Base-by-base conservation (phyloP, 73 alveolate species). In the Breviolum minutum region DNA sequence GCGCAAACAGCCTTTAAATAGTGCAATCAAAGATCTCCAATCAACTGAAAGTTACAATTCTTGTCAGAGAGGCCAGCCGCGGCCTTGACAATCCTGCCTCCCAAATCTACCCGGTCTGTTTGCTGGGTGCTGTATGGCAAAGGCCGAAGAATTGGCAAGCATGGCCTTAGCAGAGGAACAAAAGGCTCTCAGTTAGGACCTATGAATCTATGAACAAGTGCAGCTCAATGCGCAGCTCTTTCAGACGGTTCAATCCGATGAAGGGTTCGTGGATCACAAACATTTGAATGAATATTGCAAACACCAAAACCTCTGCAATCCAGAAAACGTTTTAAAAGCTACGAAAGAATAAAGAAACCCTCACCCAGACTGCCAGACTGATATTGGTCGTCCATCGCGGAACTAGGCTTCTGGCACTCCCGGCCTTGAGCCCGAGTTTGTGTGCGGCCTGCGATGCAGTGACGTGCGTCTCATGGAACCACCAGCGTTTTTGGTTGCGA, bases 101-200 rank as follows among this genome's bases (percentile, higher is more conserved):
- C 89, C 30, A 80, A 29, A 30, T 30, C 89, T 29, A 40, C 27
- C 69, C 89, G 89, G 22, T 30, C 61, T 32, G 19, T 30, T 5
- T 8, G 10, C 69, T 30, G 68, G 22, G 89, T 80, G 24, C 14
- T 11, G 69, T 80, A 80, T 64, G 89, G 89, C 69, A 30, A 40
- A 80, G 89, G 89, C 89, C 69, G 68, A 32, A 48, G 10, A 68
- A 11, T 80, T 40, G 89, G 89, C 89, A 80, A 80, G 12, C 89
- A 80, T 2, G 89, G 89, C 89, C 89, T 80, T 8, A 16, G 88
- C 19, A 30, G 19, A 60, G 63, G 63, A 77, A 63, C 86, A 30
- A 22, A 8, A 27, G 86, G 86, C 32, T 8, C 29, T 71, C 32
- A 30, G 29, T 8, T 30, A 71, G 26, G 29, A 30, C 26, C 29